phyloP scores from a whole-genome alignment of 1,284 basidiomycete genomes.

The Spongiforma sp. region DNA sequence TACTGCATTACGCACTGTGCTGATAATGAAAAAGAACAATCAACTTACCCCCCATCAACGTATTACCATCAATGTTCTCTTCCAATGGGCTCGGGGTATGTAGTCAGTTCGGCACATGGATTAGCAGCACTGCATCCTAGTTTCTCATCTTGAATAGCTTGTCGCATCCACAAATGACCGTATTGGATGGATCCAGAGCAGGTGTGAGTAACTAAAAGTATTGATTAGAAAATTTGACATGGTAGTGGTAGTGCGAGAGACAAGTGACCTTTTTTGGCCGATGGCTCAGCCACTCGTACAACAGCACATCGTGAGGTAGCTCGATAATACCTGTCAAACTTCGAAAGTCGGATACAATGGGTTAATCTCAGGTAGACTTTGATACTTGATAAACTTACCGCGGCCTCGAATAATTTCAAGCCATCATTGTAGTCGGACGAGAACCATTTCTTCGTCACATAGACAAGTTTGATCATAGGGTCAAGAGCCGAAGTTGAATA shows the following conservation, averaged over 20 bases:
- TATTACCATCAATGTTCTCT: not conserved
- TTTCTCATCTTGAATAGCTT: not conserved
- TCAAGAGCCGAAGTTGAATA: not conserved
- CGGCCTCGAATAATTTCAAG: too few species aligned
- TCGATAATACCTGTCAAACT: too few species aligned
- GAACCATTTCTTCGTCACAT: not conserved
- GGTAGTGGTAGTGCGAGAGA: not conserved
- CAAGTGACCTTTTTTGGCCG: not conserved
- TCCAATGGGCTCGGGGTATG: not conserved
- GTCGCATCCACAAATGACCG: not conserved
- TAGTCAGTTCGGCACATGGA: not conserved
- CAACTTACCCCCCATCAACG: not conserved
- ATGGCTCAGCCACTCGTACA: not conserved
- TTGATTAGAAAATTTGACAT: not conserved
- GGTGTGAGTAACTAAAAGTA: not conserved
- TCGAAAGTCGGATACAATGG: too few species aligned
- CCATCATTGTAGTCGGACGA: not conserved
- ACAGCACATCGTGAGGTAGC: too few species aligned
- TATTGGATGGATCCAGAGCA: not conserved
- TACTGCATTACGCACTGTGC: not conserved
- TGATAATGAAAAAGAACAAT: too few species aligned
- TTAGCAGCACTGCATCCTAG: not conserved
- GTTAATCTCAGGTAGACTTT: too few species aligned
- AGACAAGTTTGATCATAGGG: not conserved
- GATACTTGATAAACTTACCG: too few species aligned